Percentiles rank a stretch among this genome's conserved stretches.
Conservation (phyloP, 2,329 filamentous ascomycete genomes). For the Calonectria pauciramosa region DNA sequence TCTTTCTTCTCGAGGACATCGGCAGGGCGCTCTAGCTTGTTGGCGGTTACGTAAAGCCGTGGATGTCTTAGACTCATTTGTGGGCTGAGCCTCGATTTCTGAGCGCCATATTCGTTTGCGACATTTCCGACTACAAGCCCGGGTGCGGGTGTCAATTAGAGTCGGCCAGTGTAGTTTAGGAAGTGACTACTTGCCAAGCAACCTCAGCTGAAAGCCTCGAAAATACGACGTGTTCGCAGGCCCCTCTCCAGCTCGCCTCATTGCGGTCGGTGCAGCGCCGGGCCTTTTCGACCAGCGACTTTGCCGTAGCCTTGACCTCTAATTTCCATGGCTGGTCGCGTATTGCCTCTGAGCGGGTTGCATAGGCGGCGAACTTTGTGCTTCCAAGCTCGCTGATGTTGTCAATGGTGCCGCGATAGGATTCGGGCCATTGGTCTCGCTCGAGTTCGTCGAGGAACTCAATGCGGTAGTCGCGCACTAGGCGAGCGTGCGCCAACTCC, state of each 20-base stretch:
- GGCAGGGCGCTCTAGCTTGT: neutral
- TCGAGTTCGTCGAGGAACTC: neutral
- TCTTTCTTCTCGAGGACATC: neutral
- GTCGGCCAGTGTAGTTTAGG: too few species aligned
- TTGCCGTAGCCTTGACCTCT: neutral
- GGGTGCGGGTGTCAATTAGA: neutral
- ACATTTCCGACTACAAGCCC: neutral
- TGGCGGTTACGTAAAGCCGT: neutral
- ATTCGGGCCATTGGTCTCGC: neutral
- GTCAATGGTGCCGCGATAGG: neutral
- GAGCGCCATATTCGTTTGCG: neutral
- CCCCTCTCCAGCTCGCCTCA: neutral
- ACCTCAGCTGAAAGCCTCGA: neutral
- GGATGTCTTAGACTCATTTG: neutral
- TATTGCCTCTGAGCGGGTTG: neutral
- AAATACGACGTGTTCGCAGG: constrained; percentile 5
- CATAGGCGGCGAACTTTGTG: neutral
- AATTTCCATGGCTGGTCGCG: neutral
- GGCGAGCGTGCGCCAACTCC: neutral
- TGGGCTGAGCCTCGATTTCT: neutral
- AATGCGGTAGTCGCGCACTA: neutral
- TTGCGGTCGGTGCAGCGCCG: neutral
- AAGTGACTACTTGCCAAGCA: neutral
- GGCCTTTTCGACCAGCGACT: neutral
- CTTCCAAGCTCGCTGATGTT: neutral